phyloP scores from a whole-genome alignment of 2,329 filamentous ascomycete species.

The Sclerotinia borealis region DNA sequence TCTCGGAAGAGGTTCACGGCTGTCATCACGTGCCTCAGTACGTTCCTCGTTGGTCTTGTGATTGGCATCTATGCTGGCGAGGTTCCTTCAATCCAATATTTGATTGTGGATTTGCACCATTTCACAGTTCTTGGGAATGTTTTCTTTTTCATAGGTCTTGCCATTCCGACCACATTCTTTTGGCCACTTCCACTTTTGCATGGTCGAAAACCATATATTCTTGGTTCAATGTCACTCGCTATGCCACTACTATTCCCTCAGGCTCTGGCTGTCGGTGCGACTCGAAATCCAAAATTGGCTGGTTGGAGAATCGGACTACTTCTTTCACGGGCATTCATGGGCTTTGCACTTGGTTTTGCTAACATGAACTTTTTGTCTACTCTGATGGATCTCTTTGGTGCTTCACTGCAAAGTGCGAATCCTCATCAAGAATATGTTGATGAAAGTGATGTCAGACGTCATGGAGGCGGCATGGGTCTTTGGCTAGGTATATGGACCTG shows the following conservation, averaged over 20 bases:
- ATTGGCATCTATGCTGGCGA: constrained; percentile 73
- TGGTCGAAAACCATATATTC: constrained; percentile 71
- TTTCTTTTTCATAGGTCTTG: constrained; percentile 63
- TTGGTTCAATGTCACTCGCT: constrained; percentile 60
- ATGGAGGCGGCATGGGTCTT: constrained; percentile 73
- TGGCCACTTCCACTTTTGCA: constrained; percentile 73
- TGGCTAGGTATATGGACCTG: constrained; percentile 76
- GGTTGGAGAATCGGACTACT: constrained; percentile 57
- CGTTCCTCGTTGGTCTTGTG: constrained; percentile 62
- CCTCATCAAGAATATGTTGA: constrained; percentile 68
- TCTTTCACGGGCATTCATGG: constrained; percentile 58
- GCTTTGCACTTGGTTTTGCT: constrained; percentile 64
- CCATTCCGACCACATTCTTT: constrained; percentile 61
- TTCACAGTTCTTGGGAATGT: constrained; percentile 67
- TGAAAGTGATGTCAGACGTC: constrained; percentile 61
- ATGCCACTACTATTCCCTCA: constrained; percentile 73
- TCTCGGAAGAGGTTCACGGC: constrained; percentile 64
- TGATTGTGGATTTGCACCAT: constrained; percentile 63
- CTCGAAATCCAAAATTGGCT: constrained; percentile 48
- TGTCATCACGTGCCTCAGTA: constrained; percentile 64
- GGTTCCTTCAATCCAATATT: constrained; percentile 74
- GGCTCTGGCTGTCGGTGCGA: constrained; percentile 56
- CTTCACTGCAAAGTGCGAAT: constrained; percentile 64
- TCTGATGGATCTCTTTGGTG: constrained; percentile 69
- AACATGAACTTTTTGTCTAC: constrained; percentile 72